Evolutionary conservation across 179 eudicot genomes (phyloP), one percentile per base, ranked within the genome.

Genomic region (Silene coronaria): DNA sequence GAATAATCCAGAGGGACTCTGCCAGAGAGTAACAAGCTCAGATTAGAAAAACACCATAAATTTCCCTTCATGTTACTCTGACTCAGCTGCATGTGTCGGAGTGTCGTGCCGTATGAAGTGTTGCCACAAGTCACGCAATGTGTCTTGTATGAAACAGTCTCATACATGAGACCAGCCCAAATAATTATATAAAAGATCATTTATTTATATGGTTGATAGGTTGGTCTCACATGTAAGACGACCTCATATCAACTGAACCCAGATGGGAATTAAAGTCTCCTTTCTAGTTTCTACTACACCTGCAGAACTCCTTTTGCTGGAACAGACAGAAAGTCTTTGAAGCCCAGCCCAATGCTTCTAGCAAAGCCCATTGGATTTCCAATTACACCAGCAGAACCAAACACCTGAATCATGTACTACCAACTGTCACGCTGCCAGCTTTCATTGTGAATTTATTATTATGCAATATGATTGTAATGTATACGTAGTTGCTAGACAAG

Each of bases 321-420:
- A 81, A 88, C 97, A 11, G 97, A 95, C 70, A 95, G 81, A 79
- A 95, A 95, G 76, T 95, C 99, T 84, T 88, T 90, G 80, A 92
- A 83, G 61, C 99, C 97, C 48, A 85, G 91, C 45, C 96, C 92
- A 67, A 95, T 85, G 71, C 89, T 95, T 81, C 99, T 86, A 67
- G 96, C 99, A 80, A 95, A 92, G 58, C 99, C 99, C 88, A 95
- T 86, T 32, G 99, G 99, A 79, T 95, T 95, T 67, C 99, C 99
- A 65, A 95, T 89, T 57, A 95, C 97, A 64, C 97, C 99, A 61
- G 99, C 99, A 72, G 99, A 95, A 73, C 99, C 99, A 87, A 95
- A 92, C 60, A 95, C 92, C 99, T 95, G 86, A 85, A 83, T 27
- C 75, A 72, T 38, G 32, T 23, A 67, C 66, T 38, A 57, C 12